Base-by-base conservation (phyloP, 2,329 filamentous ascomycete genomes). In the Diplodia mutila region DNA sequence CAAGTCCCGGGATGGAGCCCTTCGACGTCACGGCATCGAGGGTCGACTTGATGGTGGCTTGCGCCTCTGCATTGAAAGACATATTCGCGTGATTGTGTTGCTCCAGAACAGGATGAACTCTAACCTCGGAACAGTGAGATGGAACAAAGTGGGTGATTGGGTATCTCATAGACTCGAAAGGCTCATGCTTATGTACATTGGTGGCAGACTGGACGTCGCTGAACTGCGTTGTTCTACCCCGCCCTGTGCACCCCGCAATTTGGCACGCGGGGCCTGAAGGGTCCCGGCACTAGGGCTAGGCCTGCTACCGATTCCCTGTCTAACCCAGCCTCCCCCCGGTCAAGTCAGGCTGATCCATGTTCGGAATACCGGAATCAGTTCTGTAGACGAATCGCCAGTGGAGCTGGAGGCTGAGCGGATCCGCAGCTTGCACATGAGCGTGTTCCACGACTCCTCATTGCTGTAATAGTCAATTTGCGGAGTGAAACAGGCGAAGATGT, bases 1-100 rank as follows among this genome's bases (percentile, higher is more conserved):
- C 80, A 2, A 83, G 69, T 21, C 81, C 82, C 2, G 81, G 76
- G 9, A 81, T 71, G n/a, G 64, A 59, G 27, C 53, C 53, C 69
- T 75, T 73, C 16, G 73, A 72, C 18, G 74, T 74, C 4, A 70
- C 71, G 14, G 68, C 70, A 65, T 78, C 73, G 16, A 82, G 74
- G 14, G 78, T 74, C 53, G 74, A 72, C 67, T 81, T 78, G 14
- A 83, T 77, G 21, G 69, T 73, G 27, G 77, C 69, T 1, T 72
- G 64, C 34, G 74, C 71, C 70, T 79, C 63, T 2, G 72, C 54
- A 23, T 72, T 75, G 57, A 78, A 69, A 69, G 76, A 70, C 77
- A 79, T 79, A 11, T 12, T 65, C 16, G 32, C 18, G 14, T 9
- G 7, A 29, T 14, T 23, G n/a, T 23, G 54, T 46, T 12, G 39